Evolutionary conservation across 176 grass and related monocot species (phyloP), one percentile per base, ranked within the genome.

Genomic region (Cocos nucifera): DNA sequence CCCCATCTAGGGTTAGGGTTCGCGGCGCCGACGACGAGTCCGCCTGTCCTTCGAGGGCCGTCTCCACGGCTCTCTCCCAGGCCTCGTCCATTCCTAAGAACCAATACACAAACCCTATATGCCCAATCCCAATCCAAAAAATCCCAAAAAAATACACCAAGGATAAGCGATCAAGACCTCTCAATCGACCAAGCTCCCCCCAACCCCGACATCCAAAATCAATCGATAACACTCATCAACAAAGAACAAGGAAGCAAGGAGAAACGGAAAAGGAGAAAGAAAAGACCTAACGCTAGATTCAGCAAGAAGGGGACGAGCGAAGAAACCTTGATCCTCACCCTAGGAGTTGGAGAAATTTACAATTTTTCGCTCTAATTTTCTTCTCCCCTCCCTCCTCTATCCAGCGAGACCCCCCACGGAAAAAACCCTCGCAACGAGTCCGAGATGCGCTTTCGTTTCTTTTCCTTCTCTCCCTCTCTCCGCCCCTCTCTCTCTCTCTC

Each of bases 51-150:
- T 58, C 70, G 15, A 96, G 68, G 61, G 91, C 91, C 65, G 91
- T 73, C 78, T 96, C 91, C 44, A 96, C 86, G 50, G 91, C 86
- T 74, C 91, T 73, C 72, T 96, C 91, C 91, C 91, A 96, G 54
- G 80, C 91, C 69, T 96, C 86, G 50, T 90, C 86, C 86, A 95
- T 86, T 66, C 25, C 14, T 26, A 49, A 6, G 12, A 56, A 48
- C 5, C n/a, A 35, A 35, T 21, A 1, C 17, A 39, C 7, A 39
- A 56, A 56, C 27, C 25, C 24, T 68, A 55, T 16, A 50, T 77
- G 71, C 56, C 35, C 9, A 44, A 12, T 12, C 35, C 35, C 35
- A 23, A 59, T 17, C 28, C 51, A 60, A 50, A 58, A 21, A 27
- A 17, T 15, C 62, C 28, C 0, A 30, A 30, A 30, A 30, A 17